phyloP scores from a whole-genome alignment of 768 basidiomycete genomes.

The Clavulina sp. region DNA sequence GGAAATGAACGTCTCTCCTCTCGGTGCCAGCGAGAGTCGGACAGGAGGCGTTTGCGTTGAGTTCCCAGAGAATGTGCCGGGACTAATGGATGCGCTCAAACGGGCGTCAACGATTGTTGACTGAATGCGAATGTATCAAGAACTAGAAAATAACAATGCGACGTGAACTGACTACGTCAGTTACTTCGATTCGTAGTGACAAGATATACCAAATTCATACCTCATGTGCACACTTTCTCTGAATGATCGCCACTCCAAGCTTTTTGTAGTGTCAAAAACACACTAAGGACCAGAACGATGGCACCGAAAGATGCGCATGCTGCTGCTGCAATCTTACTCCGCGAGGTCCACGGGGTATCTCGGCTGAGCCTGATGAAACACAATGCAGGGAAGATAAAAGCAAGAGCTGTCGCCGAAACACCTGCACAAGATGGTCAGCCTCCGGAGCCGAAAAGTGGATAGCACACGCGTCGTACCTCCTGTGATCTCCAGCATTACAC shows the following conservation, averaged over 20 bases:
- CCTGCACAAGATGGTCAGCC: slow-evolving; percentile 4
- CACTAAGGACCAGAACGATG: slow-evolving; percentile 58
- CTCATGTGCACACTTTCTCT: slow-evolving; percentile 43
- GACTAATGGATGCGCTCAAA: slow-evolving; percentile 27
- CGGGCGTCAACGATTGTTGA: not conserved
- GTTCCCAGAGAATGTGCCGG: slow-evolving; percentile 34
- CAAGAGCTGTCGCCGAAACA: slow-evolving; percentile 42
- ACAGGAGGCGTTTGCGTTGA: slow-evolving; percentile 51
- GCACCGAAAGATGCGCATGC: slow-evolving; percentile 57
- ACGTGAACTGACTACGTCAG: no score
- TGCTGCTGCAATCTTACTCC: slow-evolving; percentile 58
- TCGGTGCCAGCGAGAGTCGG: slow-evolving; percentile 51
- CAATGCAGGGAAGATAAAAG: slow-evolving; percentile 80
- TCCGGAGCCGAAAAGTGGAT: slow-evolving; percentile 3
- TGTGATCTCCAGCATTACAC: slow-evolving; percentile 95
- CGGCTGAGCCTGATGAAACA: slow-evolving; percentile 64
- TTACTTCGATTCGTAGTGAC: no score
- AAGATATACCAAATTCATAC: no score
- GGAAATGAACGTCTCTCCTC: slow-evolving; percentile 48
- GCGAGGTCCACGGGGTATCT: slow-evolving; percentile 43
- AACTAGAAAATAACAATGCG: not conserved
- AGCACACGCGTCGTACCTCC: slow-evolving; percentile 42
- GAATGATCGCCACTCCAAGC: slow-evolving; percentile 58
- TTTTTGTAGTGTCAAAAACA: slow-evolving; percentile 60
- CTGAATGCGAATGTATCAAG: not conserved